Evolutionary conservation across 768 basidiomycete species (phyloP).

Genomic region (Psilocybe azurescens): DNA sequence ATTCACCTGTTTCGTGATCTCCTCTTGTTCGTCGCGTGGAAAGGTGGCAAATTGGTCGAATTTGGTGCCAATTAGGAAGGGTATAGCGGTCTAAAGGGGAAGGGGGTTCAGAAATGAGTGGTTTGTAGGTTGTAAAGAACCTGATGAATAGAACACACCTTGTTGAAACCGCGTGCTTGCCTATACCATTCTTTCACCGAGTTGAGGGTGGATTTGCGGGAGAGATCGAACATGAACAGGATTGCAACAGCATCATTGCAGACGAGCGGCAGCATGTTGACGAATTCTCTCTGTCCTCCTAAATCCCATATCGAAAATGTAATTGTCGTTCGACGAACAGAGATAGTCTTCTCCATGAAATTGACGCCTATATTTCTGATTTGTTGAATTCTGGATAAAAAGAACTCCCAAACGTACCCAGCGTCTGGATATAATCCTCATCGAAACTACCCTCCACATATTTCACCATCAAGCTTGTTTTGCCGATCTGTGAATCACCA

Average conservation of each 20-base stretch:
- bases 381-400: not conserved
- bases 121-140: not conserved
- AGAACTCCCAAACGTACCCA: constrained; percentile 62
- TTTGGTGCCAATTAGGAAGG: constrained; percentile 98
- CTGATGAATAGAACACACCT: constrained; percentile 55
- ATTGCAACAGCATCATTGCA: constrained; percentile 99
- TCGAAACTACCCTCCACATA: constrained; percentile 99
- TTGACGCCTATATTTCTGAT: constrained; percentile 73
- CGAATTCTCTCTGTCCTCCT: constrained; percentile 97
- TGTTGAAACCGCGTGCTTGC: constrained; percentile 98
- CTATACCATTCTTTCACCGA: constrained; percentile 99
- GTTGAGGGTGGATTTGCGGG: constrained; percentile 95
- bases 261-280: constrained; percentile 97
- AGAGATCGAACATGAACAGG: constrained; percentile 99
- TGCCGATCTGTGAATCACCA: constrained; percentile 98
- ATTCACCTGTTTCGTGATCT: constrained; percentile 94
- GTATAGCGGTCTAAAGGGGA: constrained; percentile 85
- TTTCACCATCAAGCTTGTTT: constrained; percentile 99
- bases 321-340: constrained; percentile 97
- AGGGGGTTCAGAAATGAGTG: not conserved
- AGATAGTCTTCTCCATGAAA: constrained; percentile 99
- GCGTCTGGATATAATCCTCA: constrained; percentile 99
- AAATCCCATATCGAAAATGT: constrained; percentile 99
- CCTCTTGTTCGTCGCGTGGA: constrained; percentile 97
- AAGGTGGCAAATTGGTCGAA: constrained; percentile 97